Percentiles rank a stretch among this genome's conserved stretches.
phyloP scores from a whole-genome alignment of 495 filamentous ascomycete genomes.

The Tuber brumale region DNA sequence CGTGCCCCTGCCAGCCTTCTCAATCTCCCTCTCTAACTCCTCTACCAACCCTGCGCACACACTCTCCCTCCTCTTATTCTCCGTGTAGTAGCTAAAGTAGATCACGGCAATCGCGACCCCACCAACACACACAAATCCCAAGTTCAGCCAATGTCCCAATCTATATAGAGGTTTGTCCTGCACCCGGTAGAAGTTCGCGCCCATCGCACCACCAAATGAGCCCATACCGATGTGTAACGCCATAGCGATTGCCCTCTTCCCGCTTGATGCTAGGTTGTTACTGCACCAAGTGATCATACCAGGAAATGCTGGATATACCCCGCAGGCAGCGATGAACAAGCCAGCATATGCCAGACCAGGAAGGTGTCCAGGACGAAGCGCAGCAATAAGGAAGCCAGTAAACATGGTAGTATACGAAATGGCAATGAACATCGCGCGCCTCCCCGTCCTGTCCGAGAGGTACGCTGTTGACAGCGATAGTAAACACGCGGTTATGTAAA shows the following conservation, averaged over 20 bases:
- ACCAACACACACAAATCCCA: constrained; percentile 60
- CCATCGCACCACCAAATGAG: constrained; percentile 66
- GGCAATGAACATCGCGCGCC: constrained; percentile 24
- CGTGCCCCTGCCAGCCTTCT: constrained; percentile 2
- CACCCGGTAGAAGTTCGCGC: constrained; percentile 67
- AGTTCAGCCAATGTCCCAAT: constrained; percentile 62
- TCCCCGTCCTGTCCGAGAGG: constrained; percentile 32
- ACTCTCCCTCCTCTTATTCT: constrained; percentile 55
- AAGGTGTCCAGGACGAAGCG: constrained; percentile 34
- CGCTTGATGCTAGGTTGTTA: constrained; percentile 64
- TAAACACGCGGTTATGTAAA: constrained; percentile 36
- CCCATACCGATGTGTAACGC: constrained; percentile 69
- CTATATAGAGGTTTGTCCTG: constrained; percentile 58
- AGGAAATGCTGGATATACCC: constrained; percentile 57
- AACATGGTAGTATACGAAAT: constrained; percentile 26
- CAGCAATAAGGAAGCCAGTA: constrained; percentile 35
- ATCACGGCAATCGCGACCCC: constrained; percentile 53
- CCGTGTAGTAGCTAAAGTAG: constrained; percentile 47
- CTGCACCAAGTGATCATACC: constrained; percentile 64
- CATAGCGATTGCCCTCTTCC: constrained; percentile 67
- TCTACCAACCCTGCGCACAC: constrained; percentile 9
- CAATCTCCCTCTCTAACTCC: constrained; percentile 23
- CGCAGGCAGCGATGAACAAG: constrained; percentile 64
- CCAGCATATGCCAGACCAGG: constrained; percentile 66
- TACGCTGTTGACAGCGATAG: constrained; percentile 28